A percentile compares a stretch with the other conserved stretches of the same genome.
phyloP scores from a whole-genome alignment of 2,329 filamentous ascomycete genomes.

The Fusarium nygamai region DNA sequence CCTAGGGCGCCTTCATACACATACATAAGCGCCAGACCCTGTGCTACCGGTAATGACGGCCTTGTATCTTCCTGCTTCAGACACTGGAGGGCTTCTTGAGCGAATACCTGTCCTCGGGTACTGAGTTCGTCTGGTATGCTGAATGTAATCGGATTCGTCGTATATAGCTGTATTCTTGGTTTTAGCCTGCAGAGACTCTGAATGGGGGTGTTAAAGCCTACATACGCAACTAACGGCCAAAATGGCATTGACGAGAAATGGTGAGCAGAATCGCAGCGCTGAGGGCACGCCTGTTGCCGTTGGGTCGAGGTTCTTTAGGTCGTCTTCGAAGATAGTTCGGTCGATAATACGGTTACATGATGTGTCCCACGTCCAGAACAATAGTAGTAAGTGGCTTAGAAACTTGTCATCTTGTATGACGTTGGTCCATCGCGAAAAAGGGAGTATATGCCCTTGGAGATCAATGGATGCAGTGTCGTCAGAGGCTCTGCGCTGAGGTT shows the following conservation, averaged over 20 bases:
- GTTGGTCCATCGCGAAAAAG: conserved; percentile 25
- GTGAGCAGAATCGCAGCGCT: conserved; percentile 23
- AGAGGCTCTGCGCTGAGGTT: not conserved
- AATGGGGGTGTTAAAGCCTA: not conserved
- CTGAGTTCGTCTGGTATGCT: not conserved
- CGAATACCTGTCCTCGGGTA: conserved; percentile 18
- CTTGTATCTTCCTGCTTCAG: conserved; percentile 7
- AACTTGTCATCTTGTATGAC: conserved; percentile 15
- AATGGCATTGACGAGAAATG: conserved; percentile 31
- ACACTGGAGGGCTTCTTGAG: conserved; percentile 11
- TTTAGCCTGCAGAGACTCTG: not conserved
- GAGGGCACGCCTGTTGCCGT: not conserved
- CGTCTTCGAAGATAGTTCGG: conserved; percentile 23
- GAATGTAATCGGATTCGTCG: conserved; percentile 12
- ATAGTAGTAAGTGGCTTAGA: conserved; percentile 11
- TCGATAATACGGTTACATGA: conserved; percentile 20
- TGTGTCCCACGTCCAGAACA: conserved; percentile 30
- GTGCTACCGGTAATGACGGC: conserved; percentile 8
- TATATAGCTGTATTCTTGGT: not conserved
- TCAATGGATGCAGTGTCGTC: conserved; percentile 1
- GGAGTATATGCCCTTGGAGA: conserved; percentile 7
- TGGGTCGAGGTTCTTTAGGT: conserved; percentile 17
- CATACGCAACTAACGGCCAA: conserved; percentile 33
- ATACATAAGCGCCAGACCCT: conserved; percentile 21
- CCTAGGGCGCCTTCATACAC: conserved; percentile 23